Evolutionary conservation across 2,329 filamentous ascomycete genomes (phyloP).

Genomic region (Xylariaceae sp.): DNA sequence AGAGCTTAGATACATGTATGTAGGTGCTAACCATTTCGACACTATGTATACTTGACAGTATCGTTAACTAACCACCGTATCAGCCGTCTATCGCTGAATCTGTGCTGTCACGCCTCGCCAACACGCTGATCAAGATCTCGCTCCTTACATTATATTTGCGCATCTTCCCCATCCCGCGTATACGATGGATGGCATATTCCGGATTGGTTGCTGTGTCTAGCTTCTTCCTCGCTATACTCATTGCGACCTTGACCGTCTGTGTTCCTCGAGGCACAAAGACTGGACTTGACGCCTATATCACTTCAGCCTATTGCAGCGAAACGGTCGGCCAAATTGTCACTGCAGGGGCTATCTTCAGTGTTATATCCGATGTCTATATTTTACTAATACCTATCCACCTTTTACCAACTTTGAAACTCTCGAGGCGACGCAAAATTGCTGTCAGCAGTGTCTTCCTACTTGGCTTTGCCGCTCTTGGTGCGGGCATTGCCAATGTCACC

Average conservation of each 20-base stretch:
- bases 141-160: constrained; percentile 17
- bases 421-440: constrained; percentile 10
- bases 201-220: constrained; percentile 6
- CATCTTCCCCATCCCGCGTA: constrained; percentile 8
- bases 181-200: constrained; percentile 12
- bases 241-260: constrained; percentile 9
- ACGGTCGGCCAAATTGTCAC: constrained; percentile 1
- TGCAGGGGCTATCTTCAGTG: constrained; percentile 8
- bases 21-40: not conserved
- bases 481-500: constrained; percentile 7
- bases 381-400: constrained; percentile 14
- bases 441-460: constrained; percentile 12
- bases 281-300: not conserved
- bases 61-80: not conserved
- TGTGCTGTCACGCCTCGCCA: constrained; percentile 9
- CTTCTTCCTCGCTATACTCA: constrained; percentile 5
- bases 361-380: constrained; percentile 15
- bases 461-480: constrained; percentile 9
- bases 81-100: constrained; percentile 5
- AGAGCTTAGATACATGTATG: not conserved
- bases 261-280: not conserved
- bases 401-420: constrained; percentile 9
- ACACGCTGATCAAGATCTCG: constrained; percentile 14
- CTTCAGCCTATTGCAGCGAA: not conserved
- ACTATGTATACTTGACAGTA: not conserved